A percentile compares a stretch with the other conserved stretches of the same genome.
phyloP scores from a whole-genome alignment of 305 asterid genomes.

The Plantago lanceolata region DNA sequence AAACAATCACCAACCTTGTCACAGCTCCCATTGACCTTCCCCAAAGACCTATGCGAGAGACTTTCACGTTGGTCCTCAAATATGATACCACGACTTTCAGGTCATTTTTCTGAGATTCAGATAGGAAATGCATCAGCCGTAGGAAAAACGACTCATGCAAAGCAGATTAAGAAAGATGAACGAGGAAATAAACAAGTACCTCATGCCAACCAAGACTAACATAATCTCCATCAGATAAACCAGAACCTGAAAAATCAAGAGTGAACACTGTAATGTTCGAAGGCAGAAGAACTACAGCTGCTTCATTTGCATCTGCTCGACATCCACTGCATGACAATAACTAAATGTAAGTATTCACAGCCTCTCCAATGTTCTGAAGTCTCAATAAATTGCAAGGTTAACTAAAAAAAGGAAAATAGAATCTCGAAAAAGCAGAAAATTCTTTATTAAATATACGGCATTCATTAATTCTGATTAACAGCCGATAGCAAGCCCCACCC shows the following conservation, averaged over 20 bases:
- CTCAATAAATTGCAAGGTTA: constrained; percentile 5
- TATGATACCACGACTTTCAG: constrained; percentile 83
- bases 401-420: background rate
- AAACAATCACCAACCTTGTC: constrained; percentile 59
- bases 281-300: constrained; percentile 91
- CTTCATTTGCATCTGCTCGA: constrained; percentile 98
- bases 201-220: constrained; percentile 99
- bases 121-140: constrained; percentile 16
- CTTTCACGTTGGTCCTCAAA: constrained; percentile 64
- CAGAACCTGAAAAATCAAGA: constrained; percentile 95
- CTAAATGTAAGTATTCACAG: constrained; percentile 19
- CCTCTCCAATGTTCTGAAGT: constrained; percentile 6
- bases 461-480: background rate
- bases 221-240: constrained; percentile 86
- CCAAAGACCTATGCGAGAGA: constrained; percentile 95
- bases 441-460: background rate
- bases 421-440: background rate
- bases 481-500: background rate
- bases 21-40: constrained; percentile 99
- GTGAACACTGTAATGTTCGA: constrained; percentile 88
- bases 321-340: constrained; percentile 73
- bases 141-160: constrained; percentile 11
- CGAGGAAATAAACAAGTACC: constrained; percentile 36
- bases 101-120: constrained; percentile 74
- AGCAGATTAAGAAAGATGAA: constrained; percentile 17